phyloP scores from a whole-genome alignment of 2,329 filamentous ascomycete species.

The Paecilomyces formosus region DNA sequence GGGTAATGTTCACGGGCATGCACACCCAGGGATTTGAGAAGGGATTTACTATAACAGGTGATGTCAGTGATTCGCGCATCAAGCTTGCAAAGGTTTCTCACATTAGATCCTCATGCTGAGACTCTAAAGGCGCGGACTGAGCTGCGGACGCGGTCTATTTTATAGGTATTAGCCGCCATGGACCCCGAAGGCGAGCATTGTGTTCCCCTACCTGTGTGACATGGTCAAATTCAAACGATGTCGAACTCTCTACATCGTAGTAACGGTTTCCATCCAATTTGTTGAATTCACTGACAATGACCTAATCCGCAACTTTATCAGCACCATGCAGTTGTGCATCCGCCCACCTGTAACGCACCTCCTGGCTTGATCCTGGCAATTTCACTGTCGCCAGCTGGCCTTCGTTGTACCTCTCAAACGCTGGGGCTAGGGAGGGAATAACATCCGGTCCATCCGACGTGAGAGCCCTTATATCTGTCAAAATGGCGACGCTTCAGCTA shows the following conservation, averaged over 20 bases:
- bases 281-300: slow-evolving; percentile 80
- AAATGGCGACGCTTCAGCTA: background rate
- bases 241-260: slow-evolving; percentile 82
- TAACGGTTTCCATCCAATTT: slow-evolving; percentile 73
- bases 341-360: slow-evolving; percentile 48
- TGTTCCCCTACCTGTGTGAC: slow-evolving; percentile 54
- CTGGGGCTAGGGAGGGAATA: slow-evolving; percentile 65
- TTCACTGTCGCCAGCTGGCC: slow-evolving; percentile 85
- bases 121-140: slow-evolving; percentile 73
- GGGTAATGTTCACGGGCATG: slow-evolving; percentile 88
- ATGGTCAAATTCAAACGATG: slow-evolving; percentile 85
- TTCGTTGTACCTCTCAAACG: slow-evolving; percentile 93
- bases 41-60: slow-evolving; percentile 60
- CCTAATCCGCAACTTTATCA: slow-evolving; percentile 32
- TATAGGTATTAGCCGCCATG: background rate
- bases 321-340: slow-evolving; percentile 1
- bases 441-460: slow-evolving; percentile 63
- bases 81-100: slow-evolving; percentile 32
- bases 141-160: slow-evolving; percentile 69
- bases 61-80: background rate
- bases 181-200: background rate
- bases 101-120: slow-evolving; percentile 70
- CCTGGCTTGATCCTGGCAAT: slow-evolving; percentile 75
- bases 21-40: slow-evolving; percentile 65
- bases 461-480: slow-evolving; percentile 78